These are phyloP conservation scores for Fusarium newnesense DNA, from an alignment of 2,329 filamentous ascomycete genomes.

Conservation along the genomic window DNA sequence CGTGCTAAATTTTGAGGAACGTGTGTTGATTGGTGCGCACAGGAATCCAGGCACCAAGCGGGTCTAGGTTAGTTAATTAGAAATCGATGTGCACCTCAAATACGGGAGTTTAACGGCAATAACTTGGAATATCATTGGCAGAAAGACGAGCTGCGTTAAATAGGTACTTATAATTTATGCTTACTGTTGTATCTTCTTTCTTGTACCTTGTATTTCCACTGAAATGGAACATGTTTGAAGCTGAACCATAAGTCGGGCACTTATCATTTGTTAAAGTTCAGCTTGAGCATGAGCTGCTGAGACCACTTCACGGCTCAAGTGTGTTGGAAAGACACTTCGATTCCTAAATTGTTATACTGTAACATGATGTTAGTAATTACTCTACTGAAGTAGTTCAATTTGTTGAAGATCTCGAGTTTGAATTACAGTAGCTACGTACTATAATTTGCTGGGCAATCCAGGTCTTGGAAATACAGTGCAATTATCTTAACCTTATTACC, in stretches of 20 bases:
- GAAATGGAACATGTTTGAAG: background rate
- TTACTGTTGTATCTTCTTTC: background rate
- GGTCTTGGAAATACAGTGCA: background rate
- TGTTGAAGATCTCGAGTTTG: background rate
- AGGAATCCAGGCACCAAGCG: slow-evolving; percentile 25
- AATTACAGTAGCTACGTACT: background rate
- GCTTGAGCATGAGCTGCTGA: background rate
- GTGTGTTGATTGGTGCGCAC: slow-evolving; percentile 27
- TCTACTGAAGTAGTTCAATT: too few relatives aligned
- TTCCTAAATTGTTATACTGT: too few relatives aligned
- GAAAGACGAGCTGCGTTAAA: background rate
- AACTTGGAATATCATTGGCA: too few relatives aligned
- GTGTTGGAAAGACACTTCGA: background rate
- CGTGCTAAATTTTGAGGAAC: background rate
- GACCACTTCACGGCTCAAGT: background rate
- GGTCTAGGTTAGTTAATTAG: background rate
- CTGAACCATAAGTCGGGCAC: background rate
- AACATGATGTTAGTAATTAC: background rate
- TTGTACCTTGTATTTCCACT: too few relatives aligned
- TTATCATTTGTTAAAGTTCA: background rate
- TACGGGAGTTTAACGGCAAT: background rate
- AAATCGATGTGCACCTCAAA: background rate
- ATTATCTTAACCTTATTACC: too few relatives aligned
- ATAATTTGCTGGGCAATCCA: background rate
- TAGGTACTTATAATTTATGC: background rate